phyloP scores from a whole-genome alignment of 2,329 filamentous ascomycete species.

The Aspergillus uvarum region DNA sequence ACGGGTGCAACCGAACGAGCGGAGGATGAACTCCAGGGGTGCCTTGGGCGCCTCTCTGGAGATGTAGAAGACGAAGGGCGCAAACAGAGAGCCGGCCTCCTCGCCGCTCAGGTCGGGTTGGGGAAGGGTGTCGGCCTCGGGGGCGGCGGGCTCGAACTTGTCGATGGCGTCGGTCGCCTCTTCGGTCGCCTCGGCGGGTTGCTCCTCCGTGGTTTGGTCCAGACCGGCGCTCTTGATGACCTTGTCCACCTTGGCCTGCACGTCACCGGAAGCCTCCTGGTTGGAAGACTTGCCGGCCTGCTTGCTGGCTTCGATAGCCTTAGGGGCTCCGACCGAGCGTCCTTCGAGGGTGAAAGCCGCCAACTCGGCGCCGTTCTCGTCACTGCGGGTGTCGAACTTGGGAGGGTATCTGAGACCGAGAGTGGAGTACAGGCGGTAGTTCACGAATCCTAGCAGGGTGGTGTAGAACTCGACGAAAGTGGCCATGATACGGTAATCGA shows the following conservation, averaged over 20 bases:
- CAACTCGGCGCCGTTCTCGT: slow-evolving; percentile 86
- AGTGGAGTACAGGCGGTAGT: slow-evolving; percentile 90
- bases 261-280: slow-evolving; percentile 65
- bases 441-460: slow-evolving; percentile 90
- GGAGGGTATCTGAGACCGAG: slow-evolving; percentile 92
- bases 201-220: slow-evolving; percentile 45
- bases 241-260: slow-evolving; percentile 66
- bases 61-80: slow-evolving; percentile 85
- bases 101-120: slow-evolving; percentile 70
- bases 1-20: slow-evolving; percentile 91
- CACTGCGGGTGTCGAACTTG: slow-evolving; percentile 83
- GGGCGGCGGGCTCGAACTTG: slow-evolving; percentile 82
- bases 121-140: slow-evolving; percentile 79
- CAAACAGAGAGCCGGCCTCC: slow-evolving; percentile 74
- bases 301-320: slow-evolving; percentile 54
- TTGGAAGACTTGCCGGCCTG: slow-evolving; percentile 51
- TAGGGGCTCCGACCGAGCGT: slow-evolving; percentile 55
- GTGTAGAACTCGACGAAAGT: slow-evolving; percentile 99
- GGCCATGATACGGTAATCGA: slow-evolving; percentile 98
- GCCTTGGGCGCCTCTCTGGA: slow-evolving; percentile 90
- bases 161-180: slow-evolving; percentile 69
- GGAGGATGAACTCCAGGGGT: slow-evolving; percentile 87
- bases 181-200: slow-evolving; percentile 48
- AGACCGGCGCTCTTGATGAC: slow-evolving; percentile 44
- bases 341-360: slow-evolving; percentile 89